Evolutionary conservation across 345 rosid genomes (phyloP).

Genomic region (Pseudoturritis turrita): DNA sequence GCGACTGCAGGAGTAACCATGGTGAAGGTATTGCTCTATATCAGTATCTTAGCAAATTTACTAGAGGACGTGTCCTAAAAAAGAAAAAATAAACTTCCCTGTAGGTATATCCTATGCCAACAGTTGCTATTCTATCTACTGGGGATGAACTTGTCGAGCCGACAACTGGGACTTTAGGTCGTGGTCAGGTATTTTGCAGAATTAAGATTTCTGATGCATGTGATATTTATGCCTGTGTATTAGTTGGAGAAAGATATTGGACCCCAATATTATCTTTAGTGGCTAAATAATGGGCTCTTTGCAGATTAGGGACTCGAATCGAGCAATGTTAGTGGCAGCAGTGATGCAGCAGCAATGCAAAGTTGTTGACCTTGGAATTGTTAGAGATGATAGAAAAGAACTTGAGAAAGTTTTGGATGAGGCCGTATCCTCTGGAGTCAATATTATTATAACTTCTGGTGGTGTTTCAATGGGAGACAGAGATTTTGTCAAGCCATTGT

Average conservation of each 20-base stretch:
- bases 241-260: background rate
- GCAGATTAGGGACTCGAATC: conserved; percentile 97
- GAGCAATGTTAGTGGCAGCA: conserved; percentile 84
- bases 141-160: conserved; percentile 97
- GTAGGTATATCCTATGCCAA: conserved; percentile 80
- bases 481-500: conserved; percentile 85
- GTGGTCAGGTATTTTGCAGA: conserved; percentile 75
- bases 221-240: background rate
- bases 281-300: conserved; percentile 21
- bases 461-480: conserved; percentile 99
- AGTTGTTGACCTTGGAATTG: conserved; percentile 83
- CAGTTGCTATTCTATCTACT: conserved; percentile 84
- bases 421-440: conserved; percentile 59
- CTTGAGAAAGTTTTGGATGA: conserved; percentile 59
- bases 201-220: background rate
- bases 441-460: conserved; percentile 87
- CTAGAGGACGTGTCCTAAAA: background rate
- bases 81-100: conserved; percentile 4
- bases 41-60: conserved; percentile 13
- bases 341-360: conserved; percentile 73
- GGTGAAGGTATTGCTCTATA: conserved; percentile 64
- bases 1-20: conserved; percentile 74
- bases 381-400: conserved; percentile 63
- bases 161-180: conserved; percentile 44
- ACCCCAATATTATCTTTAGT: conserved; percentile 10